Base-by-base conservation (phyloP, 306 rosid species). In the Lotus japonicus region DNA sequence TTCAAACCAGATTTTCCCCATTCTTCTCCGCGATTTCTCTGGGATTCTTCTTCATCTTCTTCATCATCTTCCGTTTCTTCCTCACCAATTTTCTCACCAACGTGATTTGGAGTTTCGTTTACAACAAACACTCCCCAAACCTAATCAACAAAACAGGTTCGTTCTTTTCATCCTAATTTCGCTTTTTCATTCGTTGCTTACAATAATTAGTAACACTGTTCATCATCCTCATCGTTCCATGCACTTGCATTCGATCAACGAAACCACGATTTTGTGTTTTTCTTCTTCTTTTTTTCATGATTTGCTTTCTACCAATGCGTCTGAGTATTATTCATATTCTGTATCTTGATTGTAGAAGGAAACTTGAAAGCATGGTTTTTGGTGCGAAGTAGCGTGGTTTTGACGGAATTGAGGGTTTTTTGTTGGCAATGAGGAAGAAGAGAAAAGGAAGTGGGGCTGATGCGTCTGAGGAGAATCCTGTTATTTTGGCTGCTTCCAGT, bases 341-440 rank as follows among this genome's bases (percentile, higher is more conserved):
- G 6, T n/a, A 9, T 62, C 39, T 77, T 56, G 9, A 65, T 63
- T 59, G 63, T 79, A 70, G 76, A 49, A 59, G 51, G 64, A 19
- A 79, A 33, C 46, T 77, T 69, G 21, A 72, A 41, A 53, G 64
- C 36, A 31, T 45, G 50, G 45, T 21, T 21, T 65, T 43, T 36
- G 73, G 60, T 23, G 65, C 46, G 12, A 10, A 43, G 38, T 26
- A 10, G 56, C 70, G 41, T 2, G 33, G 44, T 9, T 76, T 66
- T 64, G 55, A 64, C 68, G 21, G 18, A 4, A 38, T 72, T 56
- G 66, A 38, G 71, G n/a, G n/a, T n/a, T n/a, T n/a, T n/a, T n/a
- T n/a, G n/a, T n/a, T n/a, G n/a, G n/a, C n/a, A n/a, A n/a, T 90
- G 96, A 95, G 96, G 96, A 95, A 85, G 87, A 95, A 90, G 79